Evolutionary conservation across 2,329 filamentous ascomycete genomes (phyloP), one percentile per base, ranked within the genome.

Genomic region (Fusarium vanettenii): DNA sequence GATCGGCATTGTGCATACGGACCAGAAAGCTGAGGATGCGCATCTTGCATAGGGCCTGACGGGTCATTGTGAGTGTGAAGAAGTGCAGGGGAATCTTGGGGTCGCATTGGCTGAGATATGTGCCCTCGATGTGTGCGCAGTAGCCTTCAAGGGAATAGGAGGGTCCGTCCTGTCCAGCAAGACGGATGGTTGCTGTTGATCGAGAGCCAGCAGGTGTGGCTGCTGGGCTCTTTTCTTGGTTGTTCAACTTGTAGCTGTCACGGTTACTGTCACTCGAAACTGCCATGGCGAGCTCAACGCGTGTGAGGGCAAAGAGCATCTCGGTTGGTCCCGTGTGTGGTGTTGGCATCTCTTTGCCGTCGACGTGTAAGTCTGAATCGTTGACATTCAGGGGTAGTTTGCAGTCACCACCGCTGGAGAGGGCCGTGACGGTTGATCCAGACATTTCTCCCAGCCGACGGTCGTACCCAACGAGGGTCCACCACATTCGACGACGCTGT

Each of bases 401-500:
- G 81, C 88, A 90, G 77, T 91, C 89, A 11, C 86, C 85, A 11
- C 85, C 84, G 39, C 84, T 87, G 1, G 88, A 89, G 29, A 91
- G 83, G 1, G 88, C 89, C 6, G 88, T 90, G 64, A 91, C 87
- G 37, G 87, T 85, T 20, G 87, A 89, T 59, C 89, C 88, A 5
- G 90, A 88, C 81, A 94, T 88, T 79, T 94, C 92, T 66, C 91
- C 88, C 41, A 94, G 88, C 25, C 93, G 91, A 69, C 88, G 86
- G 80, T 95, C 93, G 73, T 94, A 92, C 29, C 90, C 85, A 16
- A 92, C 87, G 18, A 95, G 85, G 35, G 91, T 89, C 92, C 92
- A 95, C 92, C 92, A 94, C 2, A 95, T 83, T 41, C 93, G 87
- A 60, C 92, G 89, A n/a, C 92, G 88, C 81, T 93, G 88, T 82